These are phyloP conservation scores for Leucosporidium creatinivorum DNA, from an alignment of 768 basidiomycete species.

Conservation along the genomic window DNA sequence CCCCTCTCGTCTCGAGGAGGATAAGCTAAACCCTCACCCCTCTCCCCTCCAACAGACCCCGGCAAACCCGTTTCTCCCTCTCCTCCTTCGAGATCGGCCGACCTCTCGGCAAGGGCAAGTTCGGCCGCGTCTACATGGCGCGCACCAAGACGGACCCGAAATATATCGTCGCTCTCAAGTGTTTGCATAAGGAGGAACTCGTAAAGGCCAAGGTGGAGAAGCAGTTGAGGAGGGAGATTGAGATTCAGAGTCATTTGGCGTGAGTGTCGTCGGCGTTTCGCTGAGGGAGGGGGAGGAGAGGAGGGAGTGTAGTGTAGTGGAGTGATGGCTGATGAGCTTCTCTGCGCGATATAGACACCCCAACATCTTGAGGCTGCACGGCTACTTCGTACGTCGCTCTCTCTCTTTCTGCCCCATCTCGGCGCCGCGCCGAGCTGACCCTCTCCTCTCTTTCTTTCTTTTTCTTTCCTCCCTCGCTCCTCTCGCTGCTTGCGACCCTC, in stretches of 20 bases:
- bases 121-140: conserved; percentile 97
- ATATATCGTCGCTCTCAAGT: conserved; percentile 94
- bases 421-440: too few relatives aligned
- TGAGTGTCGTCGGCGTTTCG: conserved; percentile 18
- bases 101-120: conserved; percentile 97
- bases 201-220: conserved; percentile 87
- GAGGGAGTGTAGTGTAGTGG: neutral
- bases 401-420: too few relatives aligned
- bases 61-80: conserved; percentile 48
- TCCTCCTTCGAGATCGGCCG: conserved; percentile 87
- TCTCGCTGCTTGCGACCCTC: too few relatives aligned
- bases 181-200: conserved; percentile 93
- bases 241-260: conserved; percentile 89
- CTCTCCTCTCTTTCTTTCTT: too few relatives aligned
- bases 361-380: conserved; percentile 85
- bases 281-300: neutral
- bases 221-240: conserved; percentile 93
- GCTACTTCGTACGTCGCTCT: conserved; percentile 38
- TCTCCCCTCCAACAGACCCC: conserved; percentile 12
- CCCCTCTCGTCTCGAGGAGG: too few relatives aligned
- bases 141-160: conserved; percentile 78
- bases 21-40: too few relatives aligned
- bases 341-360: conserved; percentile 56
- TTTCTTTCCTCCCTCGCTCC: too few relatives aligned
- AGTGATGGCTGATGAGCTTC: neutral